A percentile compares a stretch with the other conserved stretches of the same genome.
Conservation (phyloP, 345 rosid species). For the Bruguiera sexangula region DNA sequence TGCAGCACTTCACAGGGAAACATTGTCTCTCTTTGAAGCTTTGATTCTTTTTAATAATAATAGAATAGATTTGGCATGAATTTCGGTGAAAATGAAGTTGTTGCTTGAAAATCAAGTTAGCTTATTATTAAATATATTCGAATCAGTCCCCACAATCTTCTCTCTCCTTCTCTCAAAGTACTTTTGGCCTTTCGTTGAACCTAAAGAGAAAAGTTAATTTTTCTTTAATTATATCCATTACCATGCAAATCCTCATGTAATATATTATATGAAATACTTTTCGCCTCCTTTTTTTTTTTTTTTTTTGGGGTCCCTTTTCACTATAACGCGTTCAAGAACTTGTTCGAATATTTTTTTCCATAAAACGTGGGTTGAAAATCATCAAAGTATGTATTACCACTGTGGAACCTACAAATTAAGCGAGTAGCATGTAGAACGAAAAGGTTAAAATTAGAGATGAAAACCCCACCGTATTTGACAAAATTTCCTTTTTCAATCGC, state of each 20-base stretch:
- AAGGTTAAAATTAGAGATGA: too few relatives aligned
- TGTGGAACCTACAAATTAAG: too few relatives aligned
- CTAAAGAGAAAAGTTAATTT: background rate
- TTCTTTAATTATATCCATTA: background rate
- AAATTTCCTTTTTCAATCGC: too few relatives aligned
- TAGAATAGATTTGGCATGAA: background rate
- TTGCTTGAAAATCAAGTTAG: slow-evolving; percentile 36
- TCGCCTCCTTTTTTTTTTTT: background rate
- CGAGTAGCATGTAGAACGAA: too few relatives aligned
- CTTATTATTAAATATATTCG: slow-evolving; percentile 21
- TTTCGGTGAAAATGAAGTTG: slow-evolving; percentile 14
- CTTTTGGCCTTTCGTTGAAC: slow-evolving; percentile 9
- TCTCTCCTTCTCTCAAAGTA: background rate
- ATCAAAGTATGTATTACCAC: too few relatives aligned
- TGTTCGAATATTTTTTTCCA: too few relatives aligned
- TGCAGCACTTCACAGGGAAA: background rate
- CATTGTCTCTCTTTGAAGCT: background rate
- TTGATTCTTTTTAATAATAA: background rate
- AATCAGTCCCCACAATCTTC: slow-evolving; percentile 22
- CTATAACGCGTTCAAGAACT: too few relatives aligned
- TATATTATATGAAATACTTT: background rate
- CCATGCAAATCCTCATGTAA: background rate
- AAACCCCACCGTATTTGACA: too few relatives aligned
- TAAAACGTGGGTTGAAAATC: too few relatives aligned
- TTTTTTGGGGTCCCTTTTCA: too few relatives aligned